These are phyloP conservation scores for Penicillium hesseltinei DNA, from an alignment of 2,329 filamentous ascomycete genomes.

Conservation along the genomic window DNA sequence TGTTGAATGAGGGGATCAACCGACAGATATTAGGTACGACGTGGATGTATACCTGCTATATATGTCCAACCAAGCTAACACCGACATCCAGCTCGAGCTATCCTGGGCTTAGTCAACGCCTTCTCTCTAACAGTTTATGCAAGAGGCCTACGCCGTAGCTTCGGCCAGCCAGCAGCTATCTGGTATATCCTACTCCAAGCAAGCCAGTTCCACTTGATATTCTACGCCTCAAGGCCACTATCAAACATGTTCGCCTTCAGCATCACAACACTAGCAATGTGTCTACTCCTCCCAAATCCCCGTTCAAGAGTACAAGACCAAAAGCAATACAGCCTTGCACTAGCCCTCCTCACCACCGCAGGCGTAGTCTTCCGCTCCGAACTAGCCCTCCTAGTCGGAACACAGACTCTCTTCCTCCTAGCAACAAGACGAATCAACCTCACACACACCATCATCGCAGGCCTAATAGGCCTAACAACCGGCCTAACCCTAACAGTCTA, in stretches of 20 bases:
- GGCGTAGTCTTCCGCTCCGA: constrained; percentile 88
- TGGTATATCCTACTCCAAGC: constrained; percentile 80
- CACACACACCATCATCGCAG: constrained; percentile 60
- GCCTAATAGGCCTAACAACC: constrained; percentile 65
- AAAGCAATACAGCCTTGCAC: constrained; percentile 59
- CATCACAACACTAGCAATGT: constrained; percentile 51
- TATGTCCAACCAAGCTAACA: constrained; percentile 3
- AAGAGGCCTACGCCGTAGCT: constrained; percentile 61
- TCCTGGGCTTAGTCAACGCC: constrained; percentile 76
- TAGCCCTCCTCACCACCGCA: constrained; percentile 74
- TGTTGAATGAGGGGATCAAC: constrained; percentile 58
- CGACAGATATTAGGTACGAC: constrained; percentile 55
- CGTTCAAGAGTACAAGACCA: constrained; percentile 25
- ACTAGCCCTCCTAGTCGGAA: constrained; percentile 73
- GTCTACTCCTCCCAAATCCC: constrained; percentile 50
- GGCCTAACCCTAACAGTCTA: constrained; percentile 70
- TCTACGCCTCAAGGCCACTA: constrained; percentile 85
- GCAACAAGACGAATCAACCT: constrained; percentile 54
- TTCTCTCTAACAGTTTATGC: constrained; percentile 65
- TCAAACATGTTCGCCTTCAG: constrained; percentile 97
- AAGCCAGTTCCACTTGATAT: constrained; percentile 88
- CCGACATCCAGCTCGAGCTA: constrained; percentile 59
- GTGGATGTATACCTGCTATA: neutral
- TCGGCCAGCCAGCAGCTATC: constrained; percentile 64
- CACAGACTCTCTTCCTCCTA: constrained; percentile 65